Evolutionary conservation across 1,284 basidiomycete genomes (phyloP), one percentile per base, ranked within the genome.

Genomic region (Grifola frondosa): DNA sequence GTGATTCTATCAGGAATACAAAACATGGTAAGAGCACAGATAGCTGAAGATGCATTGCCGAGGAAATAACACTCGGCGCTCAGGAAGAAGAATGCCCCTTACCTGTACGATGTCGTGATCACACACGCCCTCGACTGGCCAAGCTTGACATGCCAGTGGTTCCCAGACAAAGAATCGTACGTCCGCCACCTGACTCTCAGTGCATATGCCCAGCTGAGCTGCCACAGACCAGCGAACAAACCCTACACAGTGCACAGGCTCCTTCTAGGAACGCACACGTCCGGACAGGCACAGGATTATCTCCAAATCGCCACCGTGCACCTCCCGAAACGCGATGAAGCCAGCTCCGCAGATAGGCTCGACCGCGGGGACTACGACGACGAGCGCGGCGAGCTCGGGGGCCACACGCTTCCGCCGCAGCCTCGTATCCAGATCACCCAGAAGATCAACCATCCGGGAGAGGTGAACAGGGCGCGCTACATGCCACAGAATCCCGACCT

Each of bases 51-150:
- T 13, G 24, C 26, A 41, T 28, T 33, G 26, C 11, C 40, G 33
- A 17, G 26, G 20, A 22, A 19, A 42, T 50, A 36, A 54, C 17
- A 11, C 28, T 33, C 38, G 35, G 38, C 36, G 37, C 28, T 31
- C 58, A 91, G 91, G 91, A 97, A 97, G 80, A 97, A 96, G 74
- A 96, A 97, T 69, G 90, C 93, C 35, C 93, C 92, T 16, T 97
- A 97, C 69, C 80, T 98, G 20, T 99, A 99, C 69, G 96, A 99
- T 68, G 78, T 96, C 16, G 91, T 99, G 53, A 89, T 99, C 58
- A 98, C 96, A 0, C 95, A 98, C 63, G 96, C 97, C 20, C 77
- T 99, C 41, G 94, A 97, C 65, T 99, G 97, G 97, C 97, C 97
- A 13, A 93, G 88, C 58, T 67, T 99, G 58, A 99, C 97, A 3